These are phyloP conservation scores for Fusarium austroafricanum DNA, from an alignment of 2,329 filamentous ascomycete genomes.

Conservation along the genomic window DNA sequence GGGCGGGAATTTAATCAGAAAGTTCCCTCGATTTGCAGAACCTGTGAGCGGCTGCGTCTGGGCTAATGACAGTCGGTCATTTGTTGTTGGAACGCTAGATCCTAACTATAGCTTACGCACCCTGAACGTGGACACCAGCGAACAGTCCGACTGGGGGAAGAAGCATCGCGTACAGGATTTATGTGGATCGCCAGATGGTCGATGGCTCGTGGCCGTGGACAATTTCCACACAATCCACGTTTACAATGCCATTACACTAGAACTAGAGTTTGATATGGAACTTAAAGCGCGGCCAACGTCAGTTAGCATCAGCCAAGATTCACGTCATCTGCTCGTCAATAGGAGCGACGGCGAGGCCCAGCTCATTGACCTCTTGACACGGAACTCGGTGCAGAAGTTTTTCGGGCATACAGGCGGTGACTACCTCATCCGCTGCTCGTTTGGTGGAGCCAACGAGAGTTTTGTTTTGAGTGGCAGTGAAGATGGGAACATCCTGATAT, in stretches of 20 bases:
- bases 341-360: constrained; percentile 81
- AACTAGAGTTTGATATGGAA: constrained; percentile 79
- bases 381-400: constrained; percentile 78
- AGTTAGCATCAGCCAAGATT: constrained; percentile 83
- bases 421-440: constrained; percentile 83
- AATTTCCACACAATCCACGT: constrained; percentile 78
- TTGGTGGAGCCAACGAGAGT: constrained; percentile 91
- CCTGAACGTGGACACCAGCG: constrained; percentile 74
- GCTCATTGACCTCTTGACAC: constrained; percentile 80
- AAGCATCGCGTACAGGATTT: constrained; percentile 85
- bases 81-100: constrained; percentile 84
- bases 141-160: constrained; percentile 73
- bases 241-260: constrained; percentile 81
- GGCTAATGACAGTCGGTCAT: constrained; percentile 79
- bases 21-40: constrained; percentile 78
- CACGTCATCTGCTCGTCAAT: constrained; percentile 84
- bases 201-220: constrained; percentile 82
- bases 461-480: constrained; percentile 94
- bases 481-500: constrained; percentile 82
- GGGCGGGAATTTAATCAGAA: constrained; percentile 72
- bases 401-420: constrained; percentile 79
- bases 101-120: constrained; percentile 73
- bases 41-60: constrained; percentile 92
- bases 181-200: constrained; percentile 83
- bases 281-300: constrained; percentile 77